Evolutionary conservation across 148 eudicot species (phyloP), one percentile per base, ranked within the genome.

Genomic region (Chenopodium album): DNA sequence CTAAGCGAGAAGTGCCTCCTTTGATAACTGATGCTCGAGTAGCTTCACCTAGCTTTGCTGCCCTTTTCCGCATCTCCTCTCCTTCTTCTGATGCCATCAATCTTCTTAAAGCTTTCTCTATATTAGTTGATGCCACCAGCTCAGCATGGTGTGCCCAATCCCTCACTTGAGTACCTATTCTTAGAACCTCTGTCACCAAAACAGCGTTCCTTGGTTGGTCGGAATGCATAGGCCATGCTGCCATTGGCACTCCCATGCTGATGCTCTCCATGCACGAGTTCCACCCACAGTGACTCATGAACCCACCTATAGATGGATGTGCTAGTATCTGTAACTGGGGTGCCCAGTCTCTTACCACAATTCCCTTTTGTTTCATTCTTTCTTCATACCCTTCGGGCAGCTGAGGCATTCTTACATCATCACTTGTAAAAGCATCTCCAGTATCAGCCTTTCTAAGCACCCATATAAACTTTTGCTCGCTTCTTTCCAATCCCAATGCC

Each of bases 251-350:
- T 5, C 92, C 95, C 91, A 88, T 88, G 68, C 85, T 82, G 1
- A 91, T 84, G 32, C 94, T 89, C 59, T 92, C 96, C 75, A 90
- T 54, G 67, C 97, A 91, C 19, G 97, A 92, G 75, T 89, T 91
- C 97, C 97, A 92, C 9, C 97, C 92, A 68, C 92, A 91, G 41
- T 90, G 89, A 75, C 91, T 88, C 88, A 91, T 82, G 59, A 91
- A 92, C 26, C 92, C 96, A 1, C 91, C 91, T 4, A 80, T 87
- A 0, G 94, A 78, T 19, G 71, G 26, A 66, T 92, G 97, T 0
- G 47, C 90, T 48, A 92, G 81, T 23, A 91, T 91, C 48, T 90
- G 90, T n/a, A 91, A 20, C 79, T 92, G 97, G 3, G 94, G 94
- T 0, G 89, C 90, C 94, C 94, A 92, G 14, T 91, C 90, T 77